Conservation (phyloP, 148 eudicot species). For the Dysphania ambrosioides region DNA sequence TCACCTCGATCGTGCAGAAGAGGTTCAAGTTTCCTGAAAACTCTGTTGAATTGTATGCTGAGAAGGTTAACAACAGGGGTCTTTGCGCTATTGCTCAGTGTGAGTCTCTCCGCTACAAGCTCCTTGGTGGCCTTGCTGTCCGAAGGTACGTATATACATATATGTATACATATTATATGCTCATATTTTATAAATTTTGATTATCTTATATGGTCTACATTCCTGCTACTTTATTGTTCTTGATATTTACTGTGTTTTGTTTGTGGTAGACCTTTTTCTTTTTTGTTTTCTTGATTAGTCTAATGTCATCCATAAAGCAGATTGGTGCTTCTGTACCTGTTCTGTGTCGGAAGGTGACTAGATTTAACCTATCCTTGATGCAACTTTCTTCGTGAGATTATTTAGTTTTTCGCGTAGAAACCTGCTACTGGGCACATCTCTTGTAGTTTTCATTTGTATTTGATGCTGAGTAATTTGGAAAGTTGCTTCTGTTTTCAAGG, state of each 20-base stretch:
- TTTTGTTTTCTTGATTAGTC: too few species aligned
- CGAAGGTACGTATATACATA: too few species aligned
- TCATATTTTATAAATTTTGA: too few species aligned
- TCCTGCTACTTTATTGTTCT: too few species aligned
- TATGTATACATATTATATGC: too few species aligned
- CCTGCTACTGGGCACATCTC: conserved; percentile 20
- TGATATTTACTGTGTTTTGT: too few species aligned
- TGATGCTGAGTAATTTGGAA: too few species aligned
- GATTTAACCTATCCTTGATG: conserved; percentile 9
- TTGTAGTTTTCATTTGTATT: background rate
- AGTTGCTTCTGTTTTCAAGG: too few species aligned
- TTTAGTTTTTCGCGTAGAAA: background rate
- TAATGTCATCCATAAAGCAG: conserved; percentile 55
- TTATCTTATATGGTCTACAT: too few species aligned
- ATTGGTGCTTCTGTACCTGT: conserved; percentile 38
- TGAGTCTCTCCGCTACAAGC: conserved; percentile 76
- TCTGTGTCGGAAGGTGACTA: conserved; percentile 64
- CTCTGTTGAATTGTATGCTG: conserved; percentile 83
- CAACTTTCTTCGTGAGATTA: background rate
- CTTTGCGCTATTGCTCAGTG: conserved; percentile 83
- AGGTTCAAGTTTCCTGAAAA: conserved; percentile 76
- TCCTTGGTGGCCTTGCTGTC: conserved; percentile 83
- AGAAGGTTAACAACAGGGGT: conserved; percentile 82
- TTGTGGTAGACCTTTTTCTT: too few species aligned
- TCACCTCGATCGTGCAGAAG: conserved; percentile 73